Percentiles rank a stretch among this genome's conserved stretches.
These are phyloP conservation scores for Abrus precatorius DNA, from an alignment of 306 rosid species.

Conservation along the genomic window DNA sequence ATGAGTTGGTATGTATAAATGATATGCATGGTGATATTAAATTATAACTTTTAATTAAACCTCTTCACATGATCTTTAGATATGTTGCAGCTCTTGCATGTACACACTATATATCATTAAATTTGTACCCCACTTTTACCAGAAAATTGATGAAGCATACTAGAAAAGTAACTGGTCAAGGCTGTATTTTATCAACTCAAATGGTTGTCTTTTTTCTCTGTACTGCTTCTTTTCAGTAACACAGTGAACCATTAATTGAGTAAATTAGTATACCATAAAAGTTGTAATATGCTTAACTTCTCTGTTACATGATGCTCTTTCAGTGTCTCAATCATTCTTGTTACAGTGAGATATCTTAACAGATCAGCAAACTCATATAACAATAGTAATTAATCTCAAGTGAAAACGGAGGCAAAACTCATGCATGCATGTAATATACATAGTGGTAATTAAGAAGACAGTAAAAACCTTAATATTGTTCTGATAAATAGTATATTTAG, in stretches of 20 bases:
- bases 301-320: background rate
- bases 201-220: background rate
- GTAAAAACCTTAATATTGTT: background rate
- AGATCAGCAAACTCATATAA: background rate
- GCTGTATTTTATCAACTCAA: background rate
- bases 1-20: background rate
- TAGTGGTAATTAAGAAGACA: too few relatives aligned
- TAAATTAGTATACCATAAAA: background rate
- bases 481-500: too few relatives aligned
- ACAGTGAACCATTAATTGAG: background rate
- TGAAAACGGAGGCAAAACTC: too few relatives aligned
- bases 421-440: too few relatives aligned
- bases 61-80: background rate
- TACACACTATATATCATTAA: background rate
- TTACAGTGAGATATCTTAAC: background rate
- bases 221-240: background rate
- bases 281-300: background rate
- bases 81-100: background rate
- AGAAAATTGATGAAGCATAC: background rate
- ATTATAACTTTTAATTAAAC: background rate
- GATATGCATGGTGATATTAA: background rate
- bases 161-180: background rate
- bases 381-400: too few relatives aligned
- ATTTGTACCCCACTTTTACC: background rate
- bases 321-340: background rate